Conservation (phyloP, 2,329 filamentous ascomycete species). For the Pleurostoma richardsiae region DNA sequence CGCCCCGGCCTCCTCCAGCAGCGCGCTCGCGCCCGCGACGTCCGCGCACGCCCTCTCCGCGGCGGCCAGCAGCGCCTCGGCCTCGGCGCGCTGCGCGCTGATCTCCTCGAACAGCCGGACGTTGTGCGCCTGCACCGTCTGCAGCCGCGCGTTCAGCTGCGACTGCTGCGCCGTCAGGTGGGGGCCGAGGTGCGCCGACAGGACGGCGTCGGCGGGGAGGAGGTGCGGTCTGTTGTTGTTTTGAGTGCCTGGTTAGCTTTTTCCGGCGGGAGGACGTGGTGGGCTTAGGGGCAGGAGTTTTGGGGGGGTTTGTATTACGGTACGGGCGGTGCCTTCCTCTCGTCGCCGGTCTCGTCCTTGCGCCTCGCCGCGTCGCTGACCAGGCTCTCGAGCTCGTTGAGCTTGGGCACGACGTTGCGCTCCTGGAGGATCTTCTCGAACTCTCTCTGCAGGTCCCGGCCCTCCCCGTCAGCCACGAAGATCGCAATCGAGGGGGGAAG, state of each 20-base stretch:
- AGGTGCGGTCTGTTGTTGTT: conserved; percentile 44
- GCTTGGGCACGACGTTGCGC: conserved; percentile 47
- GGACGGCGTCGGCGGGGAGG: conserved; percentile 45
- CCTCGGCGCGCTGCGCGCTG: conserved; percentile 47
- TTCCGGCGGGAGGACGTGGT: background rate
- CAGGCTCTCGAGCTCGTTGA: conserved; percentile 56
- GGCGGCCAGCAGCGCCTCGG: conserved; percentile 40
- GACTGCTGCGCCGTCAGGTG: conserved; percentile 47
- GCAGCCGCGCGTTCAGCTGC: conserved; percentile 51
- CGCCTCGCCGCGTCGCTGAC: conserved; percentile 43
- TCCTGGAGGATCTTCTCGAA: conserved; percentile 49
- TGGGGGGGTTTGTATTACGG: conserved; percentile 33
- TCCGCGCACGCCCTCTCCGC: conserved; percentile 50
- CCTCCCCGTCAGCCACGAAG: too few species aligned
- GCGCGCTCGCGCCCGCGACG: conserved; percentile 45
- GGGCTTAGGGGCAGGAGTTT: background rate
- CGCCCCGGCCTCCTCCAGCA: conserved; percentile 37
- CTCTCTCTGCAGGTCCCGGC: conserved; percentile 34
- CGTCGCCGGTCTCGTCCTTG: conserved; percentile 18
- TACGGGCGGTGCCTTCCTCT: conserved; percentile 25
- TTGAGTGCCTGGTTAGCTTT: background rate
- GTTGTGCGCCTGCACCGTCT: conserved; percentile 53
- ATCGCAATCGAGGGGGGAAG: too few species aligned
- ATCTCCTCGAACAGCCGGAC: conserved; percentile 47
- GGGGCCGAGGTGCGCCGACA: conserved; percentile 50